Conservation (phyloP, 1,284 basidiomycete species). For the Ceratobasidium theobromae region DNA sequence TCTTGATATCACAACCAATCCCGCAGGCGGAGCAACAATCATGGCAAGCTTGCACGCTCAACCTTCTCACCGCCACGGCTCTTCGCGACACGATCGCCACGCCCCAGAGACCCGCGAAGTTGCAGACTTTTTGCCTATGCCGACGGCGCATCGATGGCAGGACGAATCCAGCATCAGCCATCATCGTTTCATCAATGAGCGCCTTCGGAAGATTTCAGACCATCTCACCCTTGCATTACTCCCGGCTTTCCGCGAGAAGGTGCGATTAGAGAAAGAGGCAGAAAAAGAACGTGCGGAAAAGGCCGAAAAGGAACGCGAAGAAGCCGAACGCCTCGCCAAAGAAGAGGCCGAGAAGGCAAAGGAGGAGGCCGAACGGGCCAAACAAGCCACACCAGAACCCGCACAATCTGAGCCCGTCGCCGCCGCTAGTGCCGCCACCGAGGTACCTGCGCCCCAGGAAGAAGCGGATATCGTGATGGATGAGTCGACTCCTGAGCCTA, state of each 20-base stretch:
- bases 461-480: constrained; percentile 19
- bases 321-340: constrained; percentile 36
- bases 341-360: constrained; percentile 41
- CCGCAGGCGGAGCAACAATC: constrained; percentile 2
- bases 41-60: constrained; percentile 23
- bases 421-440: constrained; percentile 36
- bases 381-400: constrained; percentile 39
- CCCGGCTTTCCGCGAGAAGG: constrained; percentile 70
- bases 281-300: constrained; percentile 45
- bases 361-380: constrained; percentile 37
- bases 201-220: constrained; percentile 67
- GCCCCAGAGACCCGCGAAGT: constrained; percentile 28
- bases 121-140: constrained; percentile 57
- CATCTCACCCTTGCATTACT: constrained; percentile 80
- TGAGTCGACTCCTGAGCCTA: background rate
- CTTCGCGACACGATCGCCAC: constrained; percentile 22
- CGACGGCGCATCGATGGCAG: constrained; percentile 86
- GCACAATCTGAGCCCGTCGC: constrained; percentile 41
- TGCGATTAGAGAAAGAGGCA: constrained; percentile 41
- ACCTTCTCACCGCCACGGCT: background rate
- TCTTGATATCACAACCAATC: constrained; percentile 50
- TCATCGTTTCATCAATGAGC: constrained; percentile 66
- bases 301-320: constrained; percentile 37
- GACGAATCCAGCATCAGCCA: constrained; percentile 86
- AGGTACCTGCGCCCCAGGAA: constrained; percentile 36